Evolutionary conservation across 805 yeast species (phyloP).

Genomic region (Cyberlindnera bimundalis): DNA sequence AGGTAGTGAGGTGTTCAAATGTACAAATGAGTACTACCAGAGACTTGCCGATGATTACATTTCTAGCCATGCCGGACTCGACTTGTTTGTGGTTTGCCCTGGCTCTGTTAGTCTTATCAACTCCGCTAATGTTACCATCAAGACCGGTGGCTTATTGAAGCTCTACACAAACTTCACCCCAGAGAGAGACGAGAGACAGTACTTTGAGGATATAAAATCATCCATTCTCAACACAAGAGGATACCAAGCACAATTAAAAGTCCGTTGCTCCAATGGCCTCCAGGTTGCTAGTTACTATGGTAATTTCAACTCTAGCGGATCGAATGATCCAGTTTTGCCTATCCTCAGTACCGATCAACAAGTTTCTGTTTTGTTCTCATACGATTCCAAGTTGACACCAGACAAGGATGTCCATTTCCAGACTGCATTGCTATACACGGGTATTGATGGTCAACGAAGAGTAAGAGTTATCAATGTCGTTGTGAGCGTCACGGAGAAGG

Average conservation of each 20-base stretch:
- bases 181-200: slow-evolving; percentile 64
- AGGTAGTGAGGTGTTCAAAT: slow-evolving; percentile 48
- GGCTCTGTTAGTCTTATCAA: slow-evolving; percentile 71
- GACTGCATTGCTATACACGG: slow-evolving; percentile 83
- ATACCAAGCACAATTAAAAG: slow-evolving; percentile 76
- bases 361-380: slow-evolving; percentile 65
- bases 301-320: slow-evolving; percentile 37
- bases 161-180: slow-evolving; percentile 65
- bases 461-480: slow-evolving; percentile 84
- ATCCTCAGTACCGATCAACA: slow-evolving; percentile 58
- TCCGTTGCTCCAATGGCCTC: slow-evolving; percentile 84
- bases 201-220: slow-evolving; percentile 57
- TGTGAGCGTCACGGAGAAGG: slow-evolving; percentile 74
- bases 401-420: slow-evolving; percentile 85
- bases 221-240: slow-evolving; percentile 55
- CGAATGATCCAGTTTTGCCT: slow-evolving; percentile 68
- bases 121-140: slow-evolving; percentile 56
- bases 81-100: slow-evolving; percentile 65
- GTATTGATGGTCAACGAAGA: slow-evolving; percentile 68
- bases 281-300: slow-evolving; percentile 79
- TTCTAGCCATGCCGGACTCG: slow-evolving; percentile 64
- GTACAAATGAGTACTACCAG: slow-evolving; percentile 60
- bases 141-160: slow-evolving; percentile 68
- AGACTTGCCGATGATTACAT: slow-evolving; percentile 56
- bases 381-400: slow-evolving; percentile 71